These are phyloP conservation scores for Polyporus tsugae DNA, from an alignment of 1,284 basidiomycete species.

Conservation along the genomic window DNA sequence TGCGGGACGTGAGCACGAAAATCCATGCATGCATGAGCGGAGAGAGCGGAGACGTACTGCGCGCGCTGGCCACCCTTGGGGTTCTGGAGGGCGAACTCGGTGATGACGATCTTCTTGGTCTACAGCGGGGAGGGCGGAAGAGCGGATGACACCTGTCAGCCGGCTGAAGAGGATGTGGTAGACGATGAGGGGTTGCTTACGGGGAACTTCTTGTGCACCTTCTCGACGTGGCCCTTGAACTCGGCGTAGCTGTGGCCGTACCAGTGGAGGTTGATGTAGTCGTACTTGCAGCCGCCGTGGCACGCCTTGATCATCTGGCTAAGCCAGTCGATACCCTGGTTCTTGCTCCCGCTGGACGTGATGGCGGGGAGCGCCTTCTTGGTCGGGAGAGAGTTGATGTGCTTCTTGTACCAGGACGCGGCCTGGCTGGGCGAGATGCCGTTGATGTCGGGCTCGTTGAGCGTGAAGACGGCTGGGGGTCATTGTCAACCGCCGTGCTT, in stretches of 20 bases:
- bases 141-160: background rate
- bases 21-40: background rate
- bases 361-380: slow-evolving; percentile 12
- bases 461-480: slow-evolving; percentile 1
- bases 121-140: background rate
- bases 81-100: slow-evolving; percentile 12
- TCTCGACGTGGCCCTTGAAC: background rate
- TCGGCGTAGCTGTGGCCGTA: background rate
- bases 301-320: slow-evolving; percentile 10
- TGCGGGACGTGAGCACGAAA: background rate
- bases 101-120: slow-evolving; percentile 3
- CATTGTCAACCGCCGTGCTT: background rate
- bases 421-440: slow-evolving; percentile 9
- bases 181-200: background rate
- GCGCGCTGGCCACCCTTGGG: background rate
- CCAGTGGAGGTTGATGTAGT: slow-evolving; percentile 12
- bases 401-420: slow-evolving; percentile 10
- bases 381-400: slow-evolving; percentile 8
- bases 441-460: slow-evolving; percentile 9
- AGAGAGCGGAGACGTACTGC: background rate
- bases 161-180: background rate
- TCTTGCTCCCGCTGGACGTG: background rate
- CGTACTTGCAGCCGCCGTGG: background rate
- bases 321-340: slow-evolving; percentile 10
- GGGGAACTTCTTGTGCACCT: slow-evolving; percentile 1